phyloP scores from a whole-genome alignment of 2,329 filamentous ascomycete genomes.

The Hymenotorrendiella dingleyae region DNA sequence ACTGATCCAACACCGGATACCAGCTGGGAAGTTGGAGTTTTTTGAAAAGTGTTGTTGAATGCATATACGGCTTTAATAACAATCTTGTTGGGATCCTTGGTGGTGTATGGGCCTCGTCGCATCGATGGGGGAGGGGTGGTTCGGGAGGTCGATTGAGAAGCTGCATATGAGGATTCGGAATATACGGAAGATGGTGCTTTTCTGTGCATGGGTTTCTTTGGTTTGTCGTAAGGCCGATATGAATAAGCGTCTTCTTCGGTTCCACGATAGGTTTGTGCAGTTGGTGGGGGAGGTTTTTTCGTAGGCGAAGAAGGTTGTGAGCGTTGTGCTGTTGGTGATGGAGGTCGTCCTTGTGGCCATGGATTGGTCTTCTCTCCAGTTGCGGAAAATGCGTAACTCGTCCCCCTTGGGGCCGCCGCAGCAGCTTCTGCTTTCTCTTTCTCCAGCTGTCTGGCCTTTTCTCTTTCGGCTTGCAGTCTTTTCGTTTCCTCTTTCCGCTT shows the following conservation, averaged over 20 bases:
- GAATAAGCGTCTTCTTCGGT: constrained; percentile 62
- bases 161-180: constrained; percentile 82
- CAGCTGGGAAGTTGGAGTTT: constrained; percentile 85
- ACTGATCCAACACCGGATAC: constrained; percentile 78
- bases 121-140: constrained; percentile 83
- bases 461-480: constrained; percentile 20
- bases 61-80: constrained; percentile 88
- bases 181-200: constrained; percentile 65
- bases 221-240: constrained; percentile 71
- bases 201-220: constrained; percentile 49
- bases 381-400: constrained; percentile 56
- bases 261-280: constrained; percentile 52
- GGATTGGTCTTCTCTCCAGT: constrained; percentile 65
- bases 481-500: constrained; percentile 18
- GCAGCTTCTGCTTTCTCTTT: constrained; percentile 15
- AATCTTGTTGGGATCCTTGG: constrained; percentile 91
- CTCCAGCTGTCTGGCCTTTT: constrained; percentile 10
- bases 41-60: constrained; percentile 84
- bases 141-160: constrained; percentile 74
- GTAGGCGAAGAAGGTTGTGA: constrained; percentile 33
- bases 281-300: constrained; percentile 40
- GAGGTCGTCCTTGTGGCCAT: constrained; percentile 59
- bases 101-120: constrained; percentile 71
- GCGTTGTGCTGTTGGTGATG: constrained; percentile 28
- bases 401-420: constrained; percentile 25